Conservation (phyloP, 495 filamentous ascomycete species). For the Talaromyces borbonicus region DNA sequence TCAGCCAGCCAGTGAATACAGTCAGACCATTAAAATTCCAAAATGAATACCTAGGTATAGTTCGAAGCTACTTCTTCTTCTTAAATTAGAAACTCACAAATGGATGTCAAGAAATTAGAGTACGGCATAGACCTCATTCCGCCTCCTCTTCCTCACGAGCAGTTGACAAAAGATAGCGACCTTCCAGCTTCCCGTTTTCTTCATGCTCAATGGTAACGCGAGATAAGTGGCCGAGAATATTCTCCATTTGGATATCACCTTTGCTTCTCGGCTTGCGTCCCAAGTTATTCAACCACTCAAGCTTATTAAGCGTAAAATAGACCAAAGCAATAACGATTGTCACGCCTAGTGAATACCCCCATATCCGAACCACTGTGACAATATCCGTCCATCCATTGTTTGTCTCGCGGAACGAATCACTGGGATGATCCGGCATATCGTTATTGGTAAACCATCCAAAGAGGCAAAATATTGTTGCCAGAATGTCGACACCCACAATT, state of each 20-base stretch:
- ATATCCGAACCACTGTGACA: slow-evolving; percentile 69
- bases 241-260: slow-evolving; percentile 66
- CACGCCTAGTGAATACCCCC: slow-evolving; percentile 64
- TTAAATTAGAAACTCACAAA: too few relatives aligned
- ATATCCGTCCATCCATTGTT: slow-evolving; percentile 58
- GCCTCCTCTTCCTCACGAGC: slow-evolving; percentile 36
- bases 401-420: slow-evolving; percentile 34
- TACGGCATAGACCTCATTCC: not conserved
- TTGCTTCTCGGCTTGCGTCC: slow-evolving; percentile 59
- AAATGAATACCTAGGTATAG: not conserved
- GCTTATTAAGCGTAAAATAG: slow-evolving; percentile 60
- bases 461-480: slow-evolving; percentile 60
- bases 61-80: not conserved
- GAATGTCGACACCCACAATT: slow-evolving; percentile 55
- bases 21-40: not conserved
- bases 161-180: slow-evolving; percentile 27
- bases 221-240: slow-evolving; percentile 57
- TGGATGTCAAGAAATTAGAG: not conserved
- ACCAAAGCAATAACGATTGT: slow-evolving; percentile 67
- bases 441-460: slow-evolving; percentile 59
- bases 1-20: not conserved
- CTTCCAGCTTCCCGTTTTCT: slow-evolving; percentile 32
- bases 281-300: slow-evolving; percentile 58
- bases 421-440: slow-evolving; percentile 33
- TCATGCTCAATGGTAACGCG: slow-evolving; percentile 65